Base-by-base conservation (phyloP, 2,329 filamentous ascomycete species). In the Ophiostoma montium region DNA sequence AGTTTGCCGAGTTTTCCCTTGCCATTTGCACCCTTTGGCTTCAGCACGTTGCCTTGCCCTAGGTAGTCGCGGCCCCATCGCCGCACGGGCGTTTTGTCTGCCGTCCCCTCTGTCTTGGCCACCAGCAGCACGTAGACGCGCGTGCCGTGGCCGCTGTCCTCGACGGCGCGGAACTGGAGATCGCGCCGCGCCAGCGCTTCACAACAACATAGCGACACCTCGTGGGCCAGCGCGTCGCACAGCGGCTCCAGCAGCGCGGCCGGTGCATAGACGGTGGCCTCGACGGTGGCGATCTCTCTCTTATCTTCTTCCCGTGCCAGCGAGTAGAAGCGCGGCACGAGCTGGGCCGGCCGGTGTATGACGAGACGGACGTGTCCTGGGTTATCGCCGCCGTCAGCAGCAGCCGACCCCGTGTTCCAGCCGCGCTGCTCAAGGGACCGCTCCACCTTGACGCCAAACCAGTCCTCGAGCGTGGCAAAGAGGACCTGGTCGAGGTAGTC, bases 401-500 rank as follows among this genome's bases (percentile, higher is more conserved):
- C 41, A 23, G 27, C 38, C 30, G 65, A 64, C 0, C 74, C 73
- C 8, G 63, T 55, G 35, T 66, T 68, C 77, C 77, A 82, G 10
- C 74, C 70, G 8, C 75, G 68, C 18, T 46, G 54, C 32, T 65
- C 61, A 10, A 80, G 57, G 16, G 60, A 56, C 8, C 74, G 59
- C 51, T 72, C 66, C 3, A 76, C 65, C 1, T 50, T 49, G 36
- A 79, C 60, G 2, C 69, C 67, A 49, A 79, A 78, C 3, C 66
- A 65, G 2, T 66, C 62, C 56, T 75, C 65, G 0, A 82, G 61
- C 0, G 67, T 64, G 3, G 77, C 77, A 31, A 80, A 61, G 1
- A 82, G 65, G 0, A 81, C 71, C 56, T 80, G 77, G 56, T 78
- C 74, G 3, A 80, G 62, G 56, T 81, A 82, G 56, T 82, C 77